Percentiles rank a stretch among this genome's conserved stretches.
Evolutionary conservation across 441 rosid genomes (phyloP).

Genomic region (Capsella rubella): DNA sequence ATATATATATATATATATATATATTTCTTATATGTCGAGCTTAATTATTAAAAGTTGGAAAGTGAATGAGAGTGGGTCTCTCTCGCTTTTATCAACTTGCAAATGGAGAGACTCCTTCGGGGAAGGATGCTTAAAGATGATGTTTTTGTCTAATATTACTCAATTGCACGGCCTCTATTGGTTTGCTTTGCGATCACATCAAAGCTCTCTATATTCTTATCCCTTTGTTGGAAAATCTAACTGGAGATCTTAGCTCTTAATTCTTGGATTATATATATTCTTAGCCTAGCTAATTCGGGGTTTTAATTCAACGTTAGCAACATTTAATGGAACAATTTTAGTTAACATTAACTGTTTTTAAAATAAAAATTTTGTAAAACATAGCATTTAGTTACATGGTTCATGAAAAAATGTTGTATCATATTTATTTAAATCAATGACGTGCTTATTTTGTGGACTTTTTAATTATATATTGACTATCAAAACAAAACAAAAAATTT

Average conservation of each 20-base stretch:
- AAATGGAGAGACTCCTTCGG: slow-evolving; percentile 4
- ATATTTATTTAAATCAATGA: not conserved
- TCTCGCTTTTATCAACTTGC: slow-evolving; percentile 28
- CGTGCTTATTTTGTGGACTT: not conserved
- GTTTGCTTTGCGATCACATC: slow-evolving; percentile 12
- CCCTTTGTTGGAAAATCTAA: slow-evolving; percentile 23
- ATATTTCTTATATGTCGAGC: not conserved
- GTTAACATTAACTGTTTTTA: not conserved
- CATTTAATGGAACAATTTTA: not conserved
- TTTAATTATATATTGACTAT: too few relatives aligned
- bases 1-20: not conserved
- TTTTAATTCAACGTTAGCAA: not conserved
- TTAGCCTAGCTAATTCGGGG: not conserved
- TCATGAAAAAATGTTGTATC: not conserved
- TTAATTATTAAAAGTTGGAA: not conserved
- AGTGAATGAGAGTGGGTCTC: slow-evolving; percentile 19
- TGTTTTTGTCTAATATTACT: not conserved
- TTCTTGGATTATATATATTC: not conserved
- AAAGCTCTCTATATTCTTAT: not conserved
- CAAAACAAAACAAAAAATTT: too few relatives aligned
- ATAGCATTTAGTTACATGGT: not conserved
- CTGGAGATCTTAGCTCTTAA: slow-evolving; percentile 10
- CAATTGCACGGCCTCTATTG: not conserved
- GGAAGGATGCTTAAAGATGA: slow-evolving; percentile 19
- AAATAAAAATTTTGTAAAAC: not conserved